Base-by-base conservation (phyloP, 495 filamentous ascomycete species). In the Aspergillus campestris region DNA sequence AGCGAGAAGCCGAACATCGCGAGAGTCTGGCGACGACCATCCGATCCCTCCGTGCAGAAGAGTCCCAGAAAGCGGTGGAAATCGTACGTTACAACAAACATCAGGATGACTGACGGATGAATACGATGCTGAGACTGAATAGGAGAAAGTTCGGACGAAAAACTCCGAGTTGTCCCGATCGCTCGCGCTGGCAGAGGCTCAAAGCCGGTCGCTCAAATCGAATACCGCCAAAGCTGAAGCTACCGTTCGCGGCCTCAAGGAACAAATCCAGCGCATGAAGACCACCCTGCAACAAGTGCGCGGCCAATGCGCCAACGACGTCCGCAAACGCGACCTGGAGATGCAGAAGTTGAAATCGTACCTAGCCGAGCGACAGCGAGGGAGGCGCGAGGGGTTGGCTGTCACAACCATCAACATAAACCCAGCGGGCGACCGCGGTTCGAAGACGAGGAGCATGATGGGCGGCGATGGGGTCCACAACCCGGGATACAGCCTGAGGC, bases 1-100 rank as follows among this genome's bases (percentile, higher is more conserved):
- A 96, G 87, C 87, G 87, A 59, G 94, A 98, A 65, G 81, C 87
- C 42, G 85, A 88, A 42, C 84, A 90, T 57, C 81, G 86, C 46
- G 87, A 91, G 54, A 79, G 75, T 40, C 71, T 96, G 14, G 87
- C 88, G 3, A 78, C 79, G 12, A 91, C 88, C 7, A 75, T 97
- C 6, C 84, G 82, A 42, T 78, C 75, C 3, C 68, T 96, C 7
- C 84, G 87, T 29, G 74, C 75, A 38, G 79, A 81, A 50, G 82
- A 86, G 28, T 71, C 82, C 7, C 82, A 83, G 31, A 83, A 89
- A 53, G 75, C 75, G 5, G 78, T 79, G 12, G 71, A 70, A 42
- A 78, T 81, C 43, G 70, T 74, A 63, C 34, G 64, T 43, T 6
- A 11, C 42, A n/a, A 31, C 1, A 40, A 4, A 11, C 7, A 11